Base-by-base conservation (phyloP, 208 protist species). In the Acanthamoeba castellanii region DNA sequence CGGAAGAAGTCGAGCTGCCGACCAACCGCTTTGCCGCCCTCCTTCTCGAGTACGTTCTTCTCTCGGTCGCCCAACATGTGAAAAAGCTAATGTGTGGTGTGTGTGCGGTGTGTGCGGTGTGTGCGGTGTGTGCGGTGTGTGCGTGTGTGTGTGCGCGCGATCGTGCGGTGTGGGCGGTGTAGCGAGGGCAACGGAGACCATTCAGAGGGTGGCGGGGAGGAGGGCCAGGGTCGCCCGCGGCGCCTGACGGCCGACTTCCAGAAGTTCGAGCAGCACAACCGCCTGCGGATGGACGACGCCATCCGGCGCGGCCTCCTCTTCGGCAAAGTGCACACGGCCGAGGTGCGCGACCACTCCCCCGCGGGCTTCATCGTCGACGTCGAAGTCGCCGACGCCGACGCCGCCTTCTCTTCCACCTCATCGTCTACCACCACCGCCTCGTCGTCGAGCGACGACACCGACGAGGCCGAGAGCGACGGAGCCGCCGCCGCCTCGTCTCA, bases 281-380 rank as follows among this genome's bases (percentile, higher is more conserved):
- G 64, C 8, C 20, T 34, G n/a, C 64, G 64, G 8, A 70, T 70
- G 27, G 64, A 70, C 27, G n/a, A 70, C 16, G 64, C n/a, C 64
- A 14, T 70, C 64, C 4, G 64, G 27, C 20, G 64, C 20, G 64
- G 64, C 7, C 64, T 70, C 64, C 20, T 70, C 20, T 25, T 32
- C 7, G 64, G 64, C 64, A 70, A 70, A 18, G 64, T 70, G 8
- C 64, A 70, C 64, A 27, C 64, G 4, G 64, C 64, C 64, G n/a
- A 25, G 16, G 64, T 70, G 27, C n/a, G 64, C 64, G 64, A 32
- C 14, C n/a, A 70, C n/a, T 70, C 64, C 8, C 64, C 64, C 8
- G 64, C 20, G n/a, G 64, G 64, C 27, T 70, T 70, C 64, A 70
- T 70, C 64, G 64, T 70, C 64, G 64, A 70, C 64, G 64, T 70